Base-by-base conservation (phyloP, 1,284 basidiomycete genomes). In the Lignosus rhinocerotis region DNA sequence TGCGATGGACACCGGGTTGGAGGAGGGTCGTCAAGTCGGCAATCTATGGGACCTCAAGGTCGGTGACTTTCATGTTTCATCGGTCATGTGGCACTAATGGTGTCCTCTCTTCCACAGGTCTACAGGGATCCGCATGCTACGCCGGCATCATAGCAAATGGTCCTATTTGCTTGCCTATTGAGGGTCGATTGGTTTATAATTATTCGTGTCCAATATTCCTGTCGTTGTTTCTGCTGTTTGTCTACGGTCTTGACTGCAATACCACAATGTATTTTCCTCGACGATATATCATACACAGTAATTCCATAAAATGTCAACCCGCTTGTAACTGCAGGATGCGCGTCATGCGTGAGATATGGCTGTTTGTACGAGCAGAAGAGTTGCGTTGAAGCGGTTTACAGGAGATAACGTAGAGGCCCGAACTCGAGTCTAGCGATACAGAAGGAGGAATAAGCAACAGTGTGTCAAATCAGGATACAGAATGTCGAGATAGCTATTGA, bases 11-110 rank as follows among this genome's bases (percentile, higher is more conserved):
- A 46, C 46, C 4, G 62, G 59, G 16, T 53, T 14, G 36, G 14
- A 7, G 2, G 72, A 71, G 16, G 78, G 79, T 36, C 77, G 79
- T 55, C 78, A 73, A 59, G 81, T 92, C 55, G 90, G 89, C 25
- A 82, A 89, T 69, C 83, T 93, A 55, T 92, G 90, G 88, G 80
- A 82, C 66, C 73, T 93, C 51, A 89, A 91, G 81, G 90, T 90
- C 36, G 39, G 79, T 71, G 3, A 17, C 16, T 38, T 33, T 51
- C 17, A 36, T 31, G 12, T 19, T 16, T 21, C 25, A 12, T 53
- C 45, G 19, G n/a, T 32, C 10, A 56, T n/a, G 3, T 11, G 19
- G 8, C 10, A 31, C 39, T 51, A 25, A 30, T 25, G 1, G 1
- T n/a, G 9, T 39, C 11, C 30, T 11, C 14, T n/a, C 4, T 33